phyloP scores from a whole-genome alignment of 192 early-diverging fungal genomes.

The Backusella morwellensis region DNA sequence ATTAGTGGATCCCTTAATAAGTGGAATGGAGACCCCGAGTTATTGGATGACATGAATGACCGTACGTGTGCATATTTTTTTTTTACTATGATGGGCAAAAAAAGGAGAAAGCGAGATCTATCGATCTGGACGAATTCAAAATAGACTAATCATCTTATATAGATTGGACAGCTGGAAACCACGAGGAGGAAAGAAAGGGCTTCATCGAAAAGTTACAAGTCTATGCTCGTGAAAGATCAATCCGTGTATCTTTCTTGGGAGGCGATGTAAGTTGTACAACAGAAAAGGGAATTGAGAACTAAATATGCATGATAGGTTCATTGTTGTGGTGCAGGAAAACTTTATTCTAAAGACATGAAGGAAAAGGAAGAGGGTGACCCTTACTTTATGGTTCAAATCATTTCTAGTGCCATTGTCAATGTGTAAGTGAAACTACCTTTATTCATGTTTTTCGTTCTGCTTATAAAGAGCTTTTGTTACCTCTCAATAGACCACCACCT shows the following conservation, averaged over 20 bases:
- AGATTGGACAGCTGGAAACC: slow-evolving; percentile 63
- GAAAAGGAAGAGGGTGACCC: slow-evolving; percentile 59
- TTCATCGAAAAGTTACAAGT: slow-evolving; percentile 66
- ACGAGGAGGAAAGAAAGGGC: slow-evolving; percentile 66
- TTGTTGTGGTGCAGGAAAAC: slow-evolving; percentile 61
- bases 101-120: background rate
- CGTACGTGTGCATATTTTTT: slow-evolving; percentile 31
- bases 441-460: background rate
- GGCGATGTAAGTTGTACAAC: slow-evolving; percentile 70
- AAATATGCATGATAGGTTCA: slow-evolving; percentile 42
- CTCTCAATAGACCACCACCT: slow-evolving; percentile 56
- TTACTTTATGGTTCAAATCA: slow-evolving; percentile 75
- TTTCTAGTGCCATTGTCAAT: slow-evolving; percentile 82
- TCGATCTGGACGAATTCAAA: background rate
- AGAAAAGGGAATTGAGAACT: background rate
- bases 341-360: slow-evolving; percentile 54
- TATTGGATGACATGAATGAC: slow-evolving; percentile 86
- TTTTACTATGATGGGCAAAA: background rate
- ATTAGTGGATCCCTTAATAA: slow-evolving; percentile 31
- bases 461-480: background rate
- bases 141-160: background rate
- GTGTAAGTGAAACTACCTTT: slow-evolving; percentile 22
- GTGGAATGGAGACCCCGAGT: slow-evolving; percentile 79
- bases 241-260: slow-evolving; percentile 78
- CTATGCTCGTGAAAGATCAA: slow-evolving; percentile 51